Base-by-base conservation (phyloP, 202 grass and related monocot genomes). In the Panicum virgatum region DNA sequence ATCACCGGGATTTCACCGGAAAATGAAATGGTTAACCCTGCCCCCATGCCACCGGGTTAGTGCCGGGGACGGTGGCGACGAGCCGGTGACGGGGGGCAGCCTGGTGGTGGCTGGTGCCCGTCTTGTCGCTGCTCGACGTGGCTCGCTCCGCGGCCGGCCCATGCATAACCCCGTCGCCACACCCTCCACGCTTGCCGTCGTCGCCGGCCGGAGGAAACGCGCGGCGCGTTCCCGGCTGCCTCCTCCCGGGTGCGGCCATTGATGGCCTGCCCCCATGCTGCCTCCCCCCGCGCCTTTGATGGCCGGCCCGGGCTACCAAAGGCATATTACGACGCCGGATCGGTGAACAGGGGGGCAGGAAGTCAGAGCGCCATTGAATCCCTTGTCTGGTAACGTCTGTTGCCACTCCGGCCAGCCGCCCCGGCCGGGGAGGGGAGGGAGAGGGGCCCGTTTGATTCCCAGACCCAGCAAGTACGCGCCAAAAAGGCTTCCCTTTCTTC, bases 361-460 rank as follows among this genome's bases (percentile, higher is more conserved):
- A 78, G 83, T 86, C 88, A 82, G 69, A 78, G 83, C 66, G 22
- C 68, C 73, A 86, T 86, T 86, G 71, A 86, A 65, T 62, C 87
- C 64, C 15, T 85, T 85, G 72, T 89, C 82, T 67, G 62, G 3
- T 89, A 54, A 29, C 47, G 76, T 62, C 23, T 59, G 75, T 19
- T 43, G 39, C 83, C 50, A 77, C 63, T 50, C 46, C 46, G 12
- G 44, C 44, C 0, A 1, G 50, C 51, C 19, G 22, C 20, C 19
- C 19, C 14, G 48, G n/a, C 54, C 54, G n/a, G 68, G 12, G 9
- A 8, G 40, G 40, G 8, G 40, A 9, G 38, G n/a, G n/a, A n/a
- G 39, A 40, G 44, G 58, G 12, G 6, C 53, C 39, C 66, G 22
- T 79, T 54, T 67, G 32, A 52, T 79, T 79, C 76, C 32, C 45